Conservation (phyloP, 2,329 filamentous ascomycete genomes). For the Penicillium nordicum region DNA sequence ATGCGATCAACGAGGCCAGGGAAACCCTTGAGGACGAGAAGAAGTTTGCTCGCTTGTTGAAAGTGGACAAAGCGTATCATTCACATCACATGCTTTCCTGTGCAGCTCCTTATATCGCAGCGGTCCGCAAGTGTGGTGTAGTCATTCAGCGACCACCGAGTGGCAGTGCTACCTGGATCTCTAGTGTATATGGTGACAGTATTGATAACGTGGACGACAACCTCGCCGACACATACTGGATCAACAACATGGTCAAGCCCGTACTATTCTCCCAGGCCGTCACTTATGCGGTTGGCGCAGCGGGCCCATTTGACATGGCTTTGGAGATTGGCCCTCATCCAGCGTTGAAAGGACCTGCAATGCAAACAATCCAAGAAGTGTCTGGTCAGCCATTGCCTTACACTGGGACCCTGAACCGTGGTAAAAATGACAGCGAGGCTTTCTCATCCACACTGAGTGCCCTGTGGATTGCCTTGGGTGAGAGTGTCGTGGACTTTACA, state of each 20-base stretch:
- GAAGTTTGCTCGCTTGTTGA: conserved; percentile 41
- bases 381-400: conserved; percentile 18
- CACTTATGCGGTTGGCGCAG: conserved; percentile 10
- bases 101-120: conserved; percentile 28
- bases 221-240: conserved; percentile 27
- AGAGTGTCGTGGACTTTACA: conserved; percentile 16
- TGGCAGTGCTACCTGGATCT: conserved; percentile 25
- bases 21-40: conserved; percentile 32
- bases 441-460: conserved; percentile 17
- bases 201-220: conserved; percentile 16
- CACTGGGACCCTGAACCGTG: conserved; percentile 14
- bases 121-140: conserved; percentile 17
- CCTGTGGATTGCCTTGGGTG: conserved; percentile 17
- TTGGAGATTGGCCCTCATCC: conserved; percentile 38
- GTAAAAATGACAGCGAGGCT: conserved; percentile 9
- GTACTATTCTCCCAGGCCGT: conserved; percentile 26
- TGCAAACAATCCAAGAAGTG: conserved; percentile 25
- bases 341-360: conserved; percentile 30
- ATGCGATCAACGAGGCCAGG: conserved; percentile 33
- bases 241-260: conserved; percentile 26
- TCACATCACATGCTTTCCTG: conserved; percentile 43
- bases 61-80: conserved; percentile 46
- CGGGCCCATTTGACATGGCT: conserved; percentile 18
- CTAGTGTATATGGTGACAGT: conserved; percentile 24
- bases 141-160: conserved; percentile 3